Evolutionary conservation across 2,329 filamentous ascomycete genomes (phyloP).

Genomic region (Albophoma yamanashiensis): DNA sequence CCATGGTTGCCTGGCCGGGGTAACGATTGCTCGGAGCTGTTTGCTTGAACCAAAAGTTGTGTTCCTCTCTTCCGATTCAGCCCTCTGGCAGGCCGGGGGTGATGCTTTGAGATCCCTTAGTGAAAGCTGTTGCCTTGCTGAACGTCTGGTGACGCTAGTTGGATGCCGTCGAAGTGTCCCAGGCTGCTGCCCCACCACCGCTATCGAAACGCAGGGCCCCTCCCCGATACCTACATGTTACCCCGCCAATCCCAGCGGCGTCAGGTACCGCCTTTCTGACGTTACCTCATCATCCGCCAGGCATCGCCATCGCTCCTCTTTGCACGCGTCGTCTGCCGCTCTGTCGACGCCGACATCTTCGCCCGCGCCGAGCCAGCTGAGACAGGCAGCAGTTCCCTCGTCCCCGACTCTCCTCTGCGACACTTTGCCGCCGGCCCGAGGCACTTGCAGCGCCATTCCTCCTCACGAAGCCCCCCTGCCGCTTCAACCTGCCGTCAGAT

Average conservation of each 20-base stretch:
- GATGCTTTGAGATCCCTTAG: background rate
- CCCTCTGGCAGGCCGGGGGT: background rate
- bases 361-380: background rate
- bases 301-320: background rate
- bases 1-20: constrained; percentile 35
- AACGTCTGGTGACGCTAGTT: background rate
- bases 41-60: background rate
- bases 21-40: background rate
- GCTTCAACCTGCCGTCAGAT: background rate
- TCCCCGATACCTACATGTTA: constrained; percentile 27
- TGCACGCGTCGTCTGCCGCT: background rate
- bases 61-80: background rate
- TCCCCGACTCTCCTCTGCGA: background rate
- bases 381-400: background rate
- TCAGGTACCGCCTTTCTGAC: constrained; percentile 1
- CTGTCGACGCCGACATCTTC: background rate
- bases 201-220: background rate
- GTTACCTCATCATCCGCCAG: constrained; percentile 1
- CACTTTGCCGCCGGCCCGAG: background rate
- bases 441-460: background rate
- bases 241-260: constrained; percentile 22
- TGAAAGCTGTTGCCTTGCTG: background rate
- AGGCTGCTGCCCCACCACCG: background rate
- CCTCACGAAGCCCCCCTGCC: background rate
- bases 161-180: background rate